A percentile compares a stretch with the other conserved stretches of the same genome.
Evolutionary conservation across 352 stramenopile genomes (phyloP).

Genomic region (Globisporangium solare): DNA sequence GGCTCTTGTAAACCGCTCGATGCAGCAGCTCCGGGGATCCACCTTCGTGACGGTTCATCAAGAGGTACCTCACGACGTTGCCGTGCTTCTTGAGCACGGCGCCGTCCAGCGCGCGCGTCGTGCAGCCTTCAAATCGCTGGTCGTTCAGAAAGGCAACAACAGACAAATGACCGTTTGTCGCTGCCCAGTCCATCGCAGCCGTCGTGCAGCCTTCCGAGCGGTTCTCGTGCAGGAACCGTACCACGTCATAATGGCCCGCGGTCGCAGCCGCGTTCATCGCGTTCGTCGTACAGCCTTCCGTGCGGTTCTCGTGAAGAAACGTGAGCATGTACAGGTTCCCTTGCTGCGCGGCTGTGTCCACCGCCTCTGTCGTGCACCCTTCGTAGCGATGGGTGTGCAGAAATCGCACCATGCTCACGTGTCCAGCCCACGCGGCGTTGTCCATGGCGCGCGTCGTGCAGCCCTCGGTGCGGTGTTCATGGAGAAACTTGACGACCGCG

Average conservation of each 20-base stretch:
- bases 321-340: not conserved
- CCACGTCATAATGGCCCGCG: not conserved
- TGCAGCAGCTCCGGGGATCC: not conserved
- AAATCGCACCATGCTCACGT: not conserved
- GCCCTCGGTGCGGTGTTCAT: too few species aligned
- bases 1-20: not conserved
- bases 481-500: too few species aligned
- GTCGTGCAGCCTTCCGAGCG: slow-evolving; percentile 1
- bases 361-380: not conserved
- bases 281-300: not conserved
- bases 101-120: not conserved
- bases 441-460: too few species aligned
- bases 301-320: not conserved
- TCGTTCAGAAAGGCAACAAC: slow-evolving; percentile 1
- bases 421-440: too few species aligned
- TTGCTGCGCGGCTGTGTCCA: not conserved
- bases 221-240: not conserved
- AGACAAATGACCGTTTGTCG: not conserved
- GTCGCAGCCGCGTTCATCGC: not conserved
- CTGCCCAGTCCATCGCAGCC: slow-evolving; percentile 2
- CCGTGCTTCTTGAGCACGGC: not conserved
- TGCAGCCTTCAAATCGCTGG: slow-evolving; percentile 1
- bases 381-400: not conserved
- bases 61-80: not conserved
- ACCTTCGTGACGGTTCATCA: not conserved